Evolutionary conservation across 495 filamentous ascomycete genomes (phyloP), one percentile per base, ranked within the genome.

Genomic region (Penicillium egyptiacum): DNA sequence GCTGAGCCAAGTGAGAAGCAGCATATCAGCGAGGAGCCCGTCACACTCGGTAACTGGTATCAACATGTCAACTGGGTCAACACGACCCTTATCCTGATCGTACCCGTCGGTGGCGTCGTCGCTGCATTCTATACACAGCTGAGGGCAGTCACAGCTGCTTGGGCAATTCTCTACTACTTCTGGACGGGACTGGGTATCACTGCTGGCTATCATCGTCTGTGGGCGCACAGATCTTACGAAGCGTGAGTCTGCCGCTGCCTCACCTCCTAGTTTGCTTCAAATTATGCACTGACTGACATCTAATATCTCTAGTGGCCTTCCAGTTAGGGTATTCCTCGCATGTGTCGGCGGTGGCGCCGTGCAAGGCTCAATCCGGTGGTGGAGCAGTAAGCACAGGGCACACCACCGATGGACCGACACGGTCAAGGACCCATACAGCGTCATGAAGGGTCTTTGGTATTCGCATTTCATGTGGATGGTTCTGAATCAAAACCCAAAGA

Each of bases 361-460:
- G 23, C 87, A 96, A 67, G 92, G 92, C 53, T 93, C 89, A 12
- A 89, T 96, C 64, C 78, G 92, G 59, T 97, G 92, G 92, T 97
- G 92, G 92, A 86, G 88, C 33, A 83, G 88, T 58, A 89, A 90
- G 63, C 92, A 96, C 75, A 85, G 92, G 49, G 89, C 92, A 58
- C 92, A 96, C 71, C 92, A 97, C 76, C 86, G 92, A 65, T 96
- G 93, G 73, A 96, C 92, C 75, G 92, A 96, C 66, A 96, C 92
- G 64, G 87, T 90, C 50, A 96, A 96, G 76, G 92, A 97, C 62
- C 92, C 92, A 20, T 97, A 96, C 76, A 91, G 87, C 49, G 92
- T 96, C 58, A 87, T 90, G 72, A 97, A 97, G 81, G 92, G 92
- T 45, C 79, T 94, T 4, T 72, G 92, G 61, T 96, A 96, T 80